Conservation (phyloP, 2,329 filamentous ascomycete genomes). For the Fusarium azukiicola region DNA sequence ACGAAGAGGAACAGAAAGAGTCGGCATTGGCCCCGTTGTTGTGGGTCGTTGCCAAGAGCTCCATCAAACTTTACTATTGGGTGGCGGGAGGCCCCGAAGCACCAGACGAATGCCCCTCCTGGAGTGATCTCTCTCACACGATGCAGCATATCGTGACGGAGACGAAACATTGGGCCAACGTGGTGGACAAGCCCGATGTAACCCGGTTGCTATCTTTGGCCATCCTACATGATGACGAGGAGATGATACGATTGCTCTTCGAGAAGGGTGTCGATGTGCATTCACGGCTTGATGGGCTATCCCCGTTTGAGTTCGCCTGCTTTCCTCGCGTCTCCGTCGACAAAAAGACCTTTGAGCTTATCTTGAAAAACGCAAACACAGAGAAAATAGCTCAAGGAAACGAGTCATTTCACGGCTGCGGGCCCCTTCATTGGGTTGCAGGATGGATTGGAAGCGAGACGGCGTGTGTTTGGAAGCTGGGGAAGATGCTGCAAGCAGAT, state of each 20-base stretch:
- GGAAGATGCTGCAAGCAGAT: neutral
- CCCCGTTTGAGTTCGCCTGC: slow-evolving; percentile 24
- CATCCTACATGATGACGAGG: neutral
- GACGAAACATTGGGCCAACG: neutral
- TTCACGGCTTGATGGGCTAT: neutral
- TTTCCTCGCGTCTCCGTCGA: neutral
- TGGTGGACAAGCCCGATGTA: neutral
- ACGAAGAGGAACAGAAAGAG: neutral
- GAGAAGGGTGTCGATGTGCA: neutral
- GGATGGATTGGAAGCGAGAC: rapidly evolving
- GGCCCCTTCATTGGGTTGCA: neutral
- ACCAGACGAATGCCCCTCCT: neutral
- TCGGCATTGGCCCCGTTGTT: neutral
- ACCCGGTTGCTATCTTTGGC: neutral
- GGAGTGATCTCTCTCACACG: neutral
- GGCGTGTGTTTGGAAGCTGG: neutral
- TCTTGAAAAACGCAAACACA: neutral
- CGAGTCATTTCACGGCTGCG: neutral
- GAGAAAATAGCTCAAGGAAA: neutral
- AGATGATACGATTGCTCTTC: neutral
- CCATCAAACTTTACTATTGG: neutral
- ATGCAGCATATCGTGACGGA: neutral
- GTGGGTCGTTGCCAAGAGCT: neutral
- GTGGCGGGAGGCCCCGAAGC: too few relatives aligned
- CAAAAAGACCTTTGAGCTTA: neutral